Evolutionary conservation across 176 grass and related monocot genomes (phyloP), one percentile per base, ranked within the genome.

Genomic region (Luzula sylvatica): DNA sequence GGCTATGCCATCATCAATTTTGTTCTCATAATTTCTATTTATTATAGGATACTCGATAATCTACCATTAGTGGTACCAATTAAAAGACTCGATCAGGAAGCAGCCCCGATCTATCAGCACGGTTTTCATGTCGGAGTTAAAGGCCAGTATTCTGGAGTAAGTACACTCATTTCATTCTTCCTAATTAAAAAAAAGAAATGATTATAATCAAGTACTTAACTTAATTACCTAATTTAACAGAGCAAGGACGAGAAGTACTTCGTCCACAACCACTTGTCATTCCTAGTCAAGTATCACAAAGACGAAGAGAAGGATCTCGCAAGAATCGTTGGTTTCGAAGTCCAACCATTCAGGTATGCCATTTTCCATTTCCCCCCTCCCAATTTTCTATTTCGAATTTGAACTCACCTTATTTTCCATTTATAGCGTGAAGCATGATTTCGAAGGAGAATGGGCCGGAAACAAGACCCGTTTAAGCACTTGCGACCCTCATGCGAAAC

Each of bases 161-260:
- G 68, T 73, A 25, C 15, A 45, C 62, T 49, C 72, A 15, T 58
- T 23, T 49, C 42, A 11, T 46, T 28, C 20, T 52, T 35, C 9
- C 5, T 35, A 58, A 11, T 30, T 18, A 42, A 19, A 20, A 32
- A 56, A 47, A 13, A 11, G 9, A n/a, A 56, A 42, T 24, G 3
- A 17, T 20, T 25, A 41, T 23, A 15, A 40, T 42, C 39, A 58
- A 63, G 52, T 74, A 29, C 46, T 23, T 35, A 7, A 66, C 22
- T 71, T 55, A 29, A 48, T 40, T 1, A 7, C 3, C 42, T 11
- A 4, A 27, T 24, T 53, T 55, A n/a, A 38, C 61, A 93, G 87
- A 86, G 76, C 56, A 93, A 86, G 73, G 87, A 93, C 63, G 87
- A 82, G 65, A 93, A 86, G 20, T 75, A 81, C 55, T 92, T 85